phyloP scores from a whole-genome alignment of 495 filamentous ascomycete species.

The Chaetomium tenue region DNA sequence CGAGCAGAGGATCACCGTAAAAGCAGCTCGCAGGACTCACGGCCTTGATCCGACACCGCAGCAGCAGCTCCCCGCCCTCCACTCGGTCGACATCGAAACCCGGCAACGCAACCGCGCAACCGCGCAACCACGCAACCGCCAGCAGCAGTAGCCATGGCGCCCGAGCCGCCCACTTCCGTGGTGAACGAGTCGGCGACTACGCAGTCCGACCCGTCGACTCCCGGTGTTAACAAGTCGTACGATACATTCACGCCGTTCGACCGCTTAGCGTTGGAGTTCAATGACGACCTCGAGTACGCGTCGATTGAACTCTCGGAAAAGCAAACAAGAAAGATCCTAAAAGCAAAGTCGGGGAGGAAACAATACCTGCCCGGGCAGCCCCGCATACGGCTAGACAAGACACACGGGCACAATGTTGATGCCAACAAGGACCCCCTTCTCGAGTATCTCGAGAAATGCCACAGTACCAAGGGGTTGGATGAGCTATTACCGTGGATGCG shows the following conservation, averaged over 20 bases:
- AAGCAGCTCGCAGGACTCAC: background rate
- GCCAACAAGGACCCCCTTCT: slow-evolving; percentile 7
- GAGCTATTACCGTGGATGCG: slow-evolving; percentile 31
- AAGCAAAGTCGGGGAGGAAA: slow-evolving; percentile 18
- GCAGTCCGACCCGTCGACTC: background rate
- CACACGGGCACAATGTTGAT: background rate
- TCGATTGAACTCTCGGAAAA: background rate
- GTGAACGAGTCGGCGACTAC: background rate
- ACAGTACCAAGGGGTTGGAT: slow-evolving; percentile 25
- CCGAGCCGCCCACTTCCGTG: background rate
- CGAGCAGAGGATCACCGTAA: background rate
- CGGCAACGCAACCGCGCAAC: background rate
- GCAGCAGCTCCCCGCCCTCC: background rate
- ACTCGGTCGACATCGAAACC: background rate
- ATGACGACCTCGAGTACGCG: slow-evolving; percentile 21
- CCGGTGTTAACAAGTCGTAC: background rate
- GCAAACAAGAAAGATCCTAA: slow-evolving; percentile 13
- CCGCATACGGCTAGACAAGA: slow-evolving; percentile 24
- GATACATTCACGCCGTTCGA: slow-evolving; percentile 13
- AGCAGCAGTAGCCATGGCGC: slow-evolving; percentile 4
- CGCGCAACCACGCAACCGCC: too few relatives aligned
- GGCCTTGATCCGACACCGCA: background rate
- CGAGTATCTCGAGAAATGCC: slow-evolving; percentile 22
- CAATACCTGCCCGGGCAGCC: slow-evolving; percentile 33
- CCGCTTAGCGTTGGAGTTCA: slow-evolving; percentile 22